A percentile compares a stretch with the other conserved stretches of the same genome.
These are phyloP conservation scores for Epichloe bromicola DNA, from an alignment of 2,329 filamentous ascomycete species.

Conservation along the genomic window DNA sequence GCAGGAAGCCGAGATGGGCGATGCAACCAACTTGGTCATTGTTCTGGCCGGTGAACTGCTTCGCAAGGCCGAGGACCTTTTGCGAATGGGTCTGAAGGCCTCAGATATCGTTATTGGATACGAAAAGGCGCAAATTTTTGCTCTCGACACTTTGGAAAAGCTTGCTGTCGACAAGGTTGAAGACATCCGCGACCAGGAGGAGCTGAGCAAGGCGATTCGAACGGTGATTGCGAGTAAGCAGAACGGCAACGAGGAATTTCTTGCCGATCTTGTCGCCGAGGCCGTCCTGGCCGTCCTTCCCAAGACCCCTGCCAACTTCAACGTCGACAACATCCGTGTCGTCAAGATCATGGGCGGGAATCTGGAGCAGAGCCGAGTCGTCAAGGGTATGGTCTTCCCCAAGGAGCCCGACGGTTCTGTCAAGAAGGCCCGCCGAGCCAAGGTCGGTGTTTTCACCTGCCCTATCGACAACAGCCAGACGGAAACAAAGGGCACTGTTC, in stretches of 20 bases:
- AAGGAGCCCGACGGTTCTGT: conserved; percentile 84
- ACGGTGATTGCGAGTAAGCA: conserved; percentile 97
- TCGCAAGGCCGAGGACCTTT: conserved; percentile 95
- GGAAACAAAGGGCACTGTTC: conserved; percentile 95
- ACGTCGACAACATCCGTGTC: conserved; percentile 96
- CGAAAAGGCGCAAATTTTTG: conserved; percentile 84
- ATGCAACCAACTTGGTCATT: conserved; percentile 96
- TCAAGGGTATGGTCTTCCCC: conserved; percentile 97
- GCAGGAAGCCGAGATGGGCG: conserved; percentile 97
- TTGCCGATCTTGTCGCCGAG: conserved; percentile 79
- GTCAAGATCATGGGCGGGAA: conserved; percentile 99
- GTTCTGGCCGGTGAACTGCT: conserved; percentile 88
- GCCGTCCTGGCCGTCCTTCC: conserved; percentile 76
- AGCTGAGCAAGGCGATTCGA: conserved; percentile 88
- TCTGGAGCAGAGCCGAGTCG: conserved; percentile 83
- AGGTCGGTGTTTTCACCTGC: conserved; percentile 94
- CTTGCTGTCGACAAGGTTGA: conserved; percentile 83
- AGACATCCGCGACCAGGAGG: conserved; percentile 65
- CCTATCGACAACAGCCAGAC: conserved; percentile 92
- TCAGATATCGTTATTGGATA: conserved; percentile 94
- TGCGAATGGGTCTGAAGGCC: conserved; percentile 96
- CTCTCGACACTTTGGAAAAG: conserved; percentile 74
- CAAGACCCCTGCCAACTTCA: conserved; percentile 93
- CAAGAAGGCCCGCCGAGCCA: conserved; percentile 85
- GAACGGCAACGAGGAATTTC: conserved; percentile 78